A percentile compares a stretch with the other conserved stretches of the same genome.
phyloP scores from a whole-genome alignment of 257 asterid genomes.

The Salvia miltiorrhiza region DNA sequence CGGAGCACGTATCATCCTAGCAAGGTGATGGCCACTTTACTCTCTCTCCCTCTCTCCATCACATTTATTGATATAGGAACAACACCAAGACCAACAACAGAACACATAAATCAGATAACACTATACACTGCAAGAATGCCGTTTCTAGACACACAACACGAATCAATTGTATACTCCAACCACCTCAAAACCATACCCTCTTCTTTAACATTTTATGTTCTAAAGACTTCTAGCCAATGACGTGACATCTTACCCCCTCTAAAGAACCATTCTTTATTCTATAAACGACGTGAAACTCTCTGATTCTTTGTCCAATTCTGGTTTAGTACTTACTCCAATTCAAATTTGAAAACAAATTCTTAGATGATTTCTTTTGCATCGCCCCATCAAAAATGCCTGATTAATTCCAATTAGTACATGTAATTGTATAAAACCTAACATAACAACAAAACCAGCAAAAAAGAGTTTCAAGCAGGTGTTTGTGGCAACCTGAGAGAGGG shows the following conservation, averaged over 20 bases:
- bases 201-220: background rate
- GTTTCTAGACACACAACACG: background rate
- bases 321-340: background rate
- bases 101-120: background rate
- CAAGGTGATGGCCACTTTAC: background rate
- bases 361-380: background rate
- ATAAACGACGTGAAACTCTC: background rate
- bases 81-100: background rate
- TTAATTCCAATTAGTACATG: background rate
- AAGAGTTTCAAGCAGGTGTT: background rate
- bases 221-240: background rate
- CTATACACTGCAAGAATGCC: background rate
- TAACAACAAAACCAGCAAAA: background rate
- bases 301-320: background rate
- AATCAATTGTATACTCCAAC: background rate
- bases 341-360: background rate
- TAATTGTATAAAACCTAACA: background rate
- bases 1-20: background rate
- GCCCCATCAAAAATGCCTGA: background rate
- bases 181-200: background rate
- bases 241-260: background rate
- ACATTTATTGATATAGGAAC: background rate
- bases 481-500: constrained; percentile 45
- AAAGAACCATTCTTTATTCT: background rate
- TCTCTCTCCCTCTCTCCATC: background rate